Evolutionary conservation across 164 flowering plant genomes (phyloP).

Genomic region (Taxillus chinensis): DNA sequence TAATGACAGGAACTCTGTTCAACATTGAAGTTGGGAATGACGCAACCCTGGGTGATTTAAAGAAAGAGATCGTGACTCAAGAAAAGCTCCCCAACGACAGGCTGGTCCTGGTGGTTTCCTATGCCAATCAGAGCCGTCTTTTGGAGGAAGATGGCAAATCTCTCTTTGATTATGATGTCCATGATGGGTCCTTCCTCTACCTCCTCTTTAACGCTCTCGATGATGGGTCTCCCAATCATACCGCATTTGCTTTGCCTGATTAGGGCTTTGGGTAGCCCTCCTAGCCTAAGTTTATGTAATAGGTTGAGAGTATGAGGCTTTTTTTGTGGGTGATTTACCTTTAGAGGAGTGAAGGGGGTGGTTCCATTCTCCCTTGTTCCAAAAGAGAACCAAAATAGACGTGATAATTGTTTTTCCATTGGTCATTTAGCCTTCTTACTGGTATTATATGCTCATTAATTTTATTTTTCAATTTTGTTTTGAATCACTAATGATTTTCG

Average conservation of each 20-base stretch:
- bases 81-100: slow-evolving; percentile 30
- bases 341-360: too few species aligned
- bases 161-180: slow-evolving; percentile 27
- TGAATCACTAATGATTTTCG: too few species aligned
- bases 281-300: neutral
- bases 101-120: slow-evolving; percentile 17
- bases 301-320: too few species aligned
- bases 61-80: slow-evolving; percentile 31
- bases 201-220: slow-evolving; percentile 25
- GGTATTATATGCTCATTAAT: too few species aligned
- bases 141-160: slow-evolving; percentile 11
- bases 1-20: slow-evolving; percentile 36
- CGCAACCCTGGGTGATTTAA: slow-evolving; percentile 36
- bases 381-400: too few species aligned
- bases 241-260: neutral
- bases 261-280: neutral
- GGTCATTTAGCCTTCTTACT: too few species aligned
- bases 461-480: too few species aligned
- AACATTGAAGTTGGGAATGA: slow-evolving; percentile 24
- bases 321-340: too few species aligned
- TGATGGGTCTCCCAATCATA: slow-evolving; percentile 8
- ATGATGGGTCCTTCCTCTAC: slow-evolving; percentile 36
- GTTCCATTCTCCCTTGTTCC: too few species aligned
- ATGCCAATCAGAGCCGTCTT: neutral
- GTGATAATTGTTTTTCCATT: too few species aligned